Conservation (phyloP, 2,329 filamentous ascomycete species). For the Hypoxylon sp. region DNA sequence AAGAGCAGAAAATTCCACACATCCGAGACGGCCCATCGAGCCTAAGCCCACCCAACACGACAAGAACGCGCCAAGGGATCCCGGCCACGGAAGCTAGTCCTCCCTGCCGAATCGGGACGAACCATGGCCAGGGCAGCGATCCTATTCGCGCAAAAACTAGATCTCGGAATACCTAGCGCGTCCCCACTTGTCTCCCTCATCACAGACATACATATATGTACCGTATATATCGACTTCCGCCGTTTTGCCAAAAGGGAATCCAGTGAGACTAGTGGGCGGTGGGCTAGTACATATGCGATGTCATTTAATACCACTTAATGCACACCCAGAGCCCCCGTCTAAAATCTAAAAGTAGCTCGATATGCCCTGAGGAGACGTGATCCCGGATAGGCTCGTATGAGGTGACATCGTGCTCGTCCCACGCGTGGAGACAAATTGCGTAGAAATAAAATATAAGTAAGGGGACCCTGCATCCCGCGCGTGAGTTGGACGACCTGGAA, state of each 20-base stretch:
- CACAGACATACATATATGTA: neutral
- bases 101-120: constrained; percentile 43
- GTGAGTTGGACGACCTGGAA: constrained; percentile 3
- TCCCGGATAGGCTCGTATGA: constrained; percentile 7
- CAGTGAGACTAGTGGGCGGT: constrained; percentile 13
- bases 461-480: constrained; percentile 24
- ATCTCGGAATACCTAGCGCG: neutral
- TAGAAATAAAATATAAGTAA: constrained; percentile 38
- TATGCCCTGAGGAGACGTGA: neutral
- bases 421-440: constrained; percentile 33
- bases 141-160: constrained; percentile 38
- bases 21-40: constrained; percentile 24
- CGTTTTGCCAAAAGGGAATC: constrained; percentile 25
- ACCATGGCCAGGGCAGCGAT: neutral
- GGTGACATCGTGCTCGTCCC: constrained; percentile 24
- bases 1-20: neutral
- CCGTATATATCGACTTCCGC: constrained; percentile 3
- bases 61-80: constrained; percentile 4
- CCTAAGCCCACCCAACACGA: constrained; percentile 12
- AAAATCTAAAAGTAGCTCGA: neutral
- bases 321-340: neutral
- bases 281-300: neutral
- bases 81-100: constrained; percentile 36
- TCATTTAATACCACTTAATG: neutral
- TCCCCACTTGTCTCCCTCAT: constrained; percentile 17